A percentile compares a stretch with the other conserved stretches of the same genome.
Conservation (phyloP, 2,329 filamentous ascomycete species). For the Aureobasidium pullulans region DNA sequence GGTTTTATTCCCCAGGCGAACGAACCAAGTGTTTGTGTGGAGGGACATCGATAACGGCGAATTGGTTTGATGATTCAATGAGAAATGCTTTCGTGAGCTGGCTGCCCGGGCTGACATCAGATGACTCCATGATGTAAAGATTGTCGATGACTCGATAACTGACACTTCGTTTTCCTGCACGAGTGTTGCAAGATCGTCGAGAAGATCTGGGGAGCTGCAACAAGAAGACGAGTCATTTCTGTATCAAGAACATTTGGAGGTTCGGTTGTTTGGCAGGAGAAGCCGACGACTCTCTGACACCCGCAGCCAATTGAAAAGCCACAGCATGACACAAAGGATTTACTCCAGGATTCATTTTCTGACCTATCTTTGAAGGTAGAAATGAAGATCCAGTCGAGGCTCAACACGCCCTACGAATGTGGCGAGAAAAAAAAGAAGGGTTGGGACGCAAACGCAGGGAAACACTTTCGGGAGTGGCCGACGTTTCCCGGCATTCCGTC, state of each 20-base stretch:
- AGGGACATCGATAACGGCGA: background rate
- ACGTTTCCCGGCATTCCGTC: background rate
- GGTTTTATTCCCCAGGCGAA: background rate
- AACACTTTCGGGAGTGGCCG: background rate
- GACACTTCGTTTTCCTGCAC: background rate
- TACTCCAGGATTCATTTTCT: background rate
- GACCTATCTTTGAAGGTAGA: background rate
- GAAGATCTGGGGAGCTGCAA: slow-evolving; percentile 9
- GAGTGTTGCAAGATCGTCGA: background rate
- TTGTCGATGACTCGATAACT: background rate
- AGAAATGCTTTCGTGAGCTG: background rate
- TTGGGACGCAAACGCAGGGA: background rate
- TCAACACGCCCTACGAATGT: slow-evolving; percentile 1
- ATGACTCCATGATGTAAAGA: background rate
- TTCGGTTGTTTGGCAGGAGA: background rate
- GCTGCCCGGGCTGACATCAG: background rate
- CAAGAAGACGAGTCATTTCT: background rate
- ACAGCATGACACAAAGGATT: background rate
- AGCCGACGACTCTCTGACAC: background rate
- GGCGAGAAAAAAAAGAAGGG: slow-evolving; percentile 4
- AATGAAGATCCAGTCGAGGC: background rate
- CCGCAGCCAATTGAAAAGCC: background rate
- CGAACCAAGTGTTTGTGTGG: background rate
- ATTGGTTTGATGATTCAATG: slow-evolving; percentile 2
- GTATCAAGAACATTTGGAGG: background rate